Evolutionary conservation across 1,284 basidiomycete species (phyloP).

Genomic region (Boletus sp.): DNA sequence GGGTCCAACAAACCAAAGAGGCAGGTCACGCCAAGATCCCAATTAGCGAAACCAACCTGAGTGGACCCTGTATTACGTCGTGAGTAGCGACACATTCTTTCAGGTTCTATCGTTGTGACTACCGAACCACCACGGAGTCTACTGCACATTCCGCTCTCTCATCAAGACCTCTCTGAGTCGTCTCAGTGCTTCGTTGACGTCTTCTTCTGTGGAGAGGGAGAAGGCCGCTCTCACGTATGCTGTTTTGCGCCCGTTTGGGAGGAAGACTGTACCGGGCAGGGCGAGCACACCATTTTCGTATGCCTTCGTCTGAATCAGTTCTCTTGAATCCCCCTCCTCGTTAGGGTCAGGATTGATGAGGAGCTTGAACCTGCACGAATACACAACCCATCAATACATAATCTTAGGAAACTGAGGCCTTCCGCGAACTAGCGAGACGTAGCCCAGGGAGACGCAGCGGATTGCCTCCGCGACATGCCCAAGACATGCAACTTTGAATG

Average conservation of each 20-base stretch:
- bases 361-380: constrained; percentile 59
- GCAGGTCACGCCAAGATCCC: background rate
- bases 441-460: constrained; percentile 3
- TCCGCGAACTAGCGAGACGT: constrained; percentile 1
- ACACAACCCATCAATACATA: constrained; percentile 13
- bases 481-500: constrained; percentile 13
- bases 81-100: background rate
- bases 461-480: constrained; percentile 7
- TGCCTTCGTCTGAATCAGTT: constrained; percentile 77
- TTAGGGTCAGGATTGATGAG: constrained; percentile 42
- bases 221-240: constrained; percentile 80
- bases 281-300: constrained; percentile 82
- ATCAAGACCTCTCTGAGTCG: constrained; percentile 64
- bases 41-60: background rate
- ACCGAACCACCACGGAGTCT: constrained; percentile 8
- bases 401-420: constrained; percentile 11
- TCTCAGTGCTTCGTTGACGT: constrained; percentile 72
- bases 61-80: constrained; percentile 8
- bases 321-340: constrained; percentile 65
- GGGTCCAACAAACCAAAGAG: background rate
- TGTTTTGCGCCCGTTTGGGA: constrained; percentile 64
- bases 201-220: constrained; percentile 64
- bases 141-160: constrained; percentile 35
- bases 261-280: constrained; percentile 78
- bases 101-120: background rate